Evolutionary conservation across 2,329 filamentous ascomycete genomes (phyloP).

Genomic region (Ceratocystis colombiana): DNA sequence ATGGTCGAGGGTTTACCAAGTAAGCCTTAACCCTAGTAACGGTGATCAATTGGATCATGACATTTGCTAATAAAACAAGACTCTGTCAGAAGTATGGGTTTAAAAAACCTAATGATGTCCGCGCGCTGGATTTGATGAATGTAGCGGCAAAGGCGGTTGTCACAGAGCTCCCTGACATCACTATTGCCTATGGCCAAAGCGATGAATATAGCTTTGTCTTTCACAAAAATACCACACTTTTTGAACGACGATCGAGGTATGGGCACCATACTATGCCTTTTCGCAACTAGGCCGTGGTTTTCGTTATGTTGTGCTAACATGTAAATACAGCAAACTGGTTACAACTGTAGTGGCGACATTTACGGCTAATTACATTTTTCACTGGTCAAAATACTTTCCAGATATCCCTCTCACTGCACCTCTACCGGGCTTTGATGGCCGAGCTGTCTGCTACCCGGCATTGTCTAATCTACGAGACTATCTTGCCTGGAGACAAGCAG

Average conservation of each 20-base stretch:
- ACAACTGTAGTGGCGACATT: slow-evolving; percentile 89
- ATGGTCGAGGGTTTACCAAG: slow-evolving; percentile 94
- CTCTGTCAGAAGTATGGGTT: slow-evolving; percentile 77
- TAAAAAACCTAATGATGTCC: slow-evolving; percentile 81
- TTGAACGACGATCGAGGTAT: slow-evolving; percentile 73
- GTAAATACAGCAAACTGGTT: slow-evolving; percentile 61
- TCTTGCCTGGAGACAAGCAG: slow-evolving; percentile 91
- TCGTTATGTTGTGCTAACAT: no score
- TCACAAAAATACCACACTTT: slow-evolving; percentile 69
- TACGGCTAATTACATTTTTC: slow-evolving; percentile 76
- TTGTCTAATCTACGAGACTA: slow-evolving; percentile 80
- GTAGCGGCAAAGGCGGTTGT: slow-evolving; percentile 77
- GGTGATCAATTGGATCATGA: background rate
- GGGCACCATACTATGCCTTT: background rate
- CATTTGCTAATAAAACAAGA: slow-evolving; percentile 38
- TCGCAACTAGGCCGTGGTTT: background rate
- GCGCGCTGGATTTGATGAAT: slow-evolving; percentile 90
- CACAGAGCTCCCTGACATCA: slow-evolving; percentile 71
- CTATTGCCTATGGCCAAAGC: slow-evolving; percentile 83
- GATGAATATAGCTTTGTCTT: slow-evolving; percentile 95
- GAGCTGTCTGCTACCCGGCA: slow-evolving; percentile 81
- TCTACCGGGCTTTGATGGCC: slow-evolving; percentile 82
- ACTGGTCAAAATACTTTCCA: slow-evolving; percentile 69
- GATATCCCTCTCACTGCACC: slow-evolving; percentile 59
- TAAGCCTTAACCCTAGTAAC: slow-evolving; percentile 35